Evolutionary conservation across 2,329 filamentous ascomycete genomes (phyloP).

Genomic region (Xylaria hypoxylon): DNA sequence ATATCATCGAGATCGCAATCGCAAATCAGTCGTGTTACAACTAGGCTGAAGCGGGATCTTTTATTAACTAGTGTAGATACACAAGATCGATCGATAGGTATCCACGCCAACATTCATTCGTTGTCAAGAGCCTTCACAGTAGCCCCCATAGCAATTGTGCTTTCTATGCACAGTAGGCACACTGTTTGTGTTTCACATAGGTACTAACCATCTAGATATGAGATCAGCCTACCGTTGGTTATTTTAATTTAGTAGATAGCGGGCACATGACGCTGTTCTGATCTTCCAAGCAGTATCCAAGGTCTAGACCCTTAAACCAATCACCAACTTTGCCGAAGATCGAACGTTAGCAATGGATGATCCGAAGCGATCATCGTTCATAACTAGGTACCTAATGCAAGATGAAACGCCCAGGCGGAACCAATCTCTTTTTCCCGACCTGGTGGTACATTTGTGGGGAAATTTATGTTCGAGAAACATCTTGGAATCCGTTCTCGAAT

Average conservation of each 20-base stretch:
- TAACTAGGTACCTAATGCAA: constrained; percentile 26
- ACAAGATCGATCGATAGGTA: not conserved
- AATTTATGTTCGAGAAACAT: constrained; percentile 31
- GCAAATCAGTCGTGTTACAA: not conserved
- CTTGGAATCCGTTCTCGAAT: constrained; percentile 6
- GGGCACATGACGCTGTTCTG: not conserved
- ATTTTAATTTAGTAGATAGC: too few species aligned
- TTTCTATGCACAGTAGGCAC: too few species aligned
- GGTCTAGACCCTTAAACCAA: constrained; percentile 13
- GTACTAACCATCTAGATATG: too few species aligned
- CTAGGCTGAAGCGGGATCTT: not conserved
- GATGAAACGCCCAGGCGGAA: constrained; percentile 32
- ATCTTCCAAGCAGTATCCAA: not conserved
- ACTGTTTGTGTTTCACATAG: too few species aligned
- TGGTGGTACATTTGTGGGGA: constrained; percentile 34
- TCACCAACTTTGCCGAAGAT: constrained; percentile 16
- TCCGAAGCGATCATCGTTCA: constrained; percentile 15
- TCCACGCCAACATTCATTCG: not conserved
- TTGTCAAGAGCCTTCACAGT: not conserved
- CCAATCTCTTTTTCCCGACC: constrained; percentile 21
- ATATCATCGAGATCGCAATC: constrained; percentile 32
- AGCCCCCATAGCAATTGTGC: not conserved
- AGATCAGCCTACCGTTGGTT: too few species aligned
- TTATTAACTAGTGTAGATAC: too few species aligned
- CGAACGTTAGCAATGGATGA: constrained; percentile 14